Base-by-base conservation (phyloP, 305 asterid genomes). In the Rubia balearica region DNA sequence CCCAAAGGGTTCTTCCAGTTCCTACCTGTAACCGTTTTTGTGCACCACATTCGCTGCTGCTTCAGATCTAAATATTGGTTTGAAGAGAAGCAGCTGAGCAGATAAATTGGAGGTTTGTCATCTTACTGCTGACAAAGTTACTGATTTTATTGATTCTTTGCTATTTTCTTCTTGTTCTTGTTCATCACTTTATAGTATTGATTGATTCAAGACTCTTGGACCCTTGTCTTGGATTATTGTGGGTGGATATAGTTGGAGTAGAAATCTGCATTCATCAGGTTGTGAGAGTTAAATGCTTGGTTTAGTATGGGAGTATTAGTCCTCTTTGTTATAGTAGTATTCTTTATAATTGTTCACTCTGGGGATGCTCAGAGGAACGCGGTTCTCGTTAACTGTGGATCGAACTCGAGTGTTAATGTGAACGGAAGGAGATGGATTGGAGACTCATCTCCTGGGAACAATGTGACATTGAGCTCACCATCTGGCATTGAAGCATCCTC, bases 351-450 rank as follows among this genome's bases (percentile, higher is more conserved):
- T 74, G 63, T 71, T 67, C 36, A 55, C 48, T 55, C 74, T 73
- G 85, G 77, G 9, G 73, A 76, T 69, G 87, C 89, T 82, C 90
- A 89, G 74, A 74, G 69, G 42, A 51, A 57, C 68, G 53, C 85
- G 8, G 73, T 85, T 73, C 68, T 87, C 73, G 75, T 90, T 22
- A 88, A 81, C 70, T 92, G 97, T 85, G 98, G 98, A 66, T 74
- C 97, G 74, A 88, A 88, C 80, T 78, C 96, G 2, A 90, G 81
- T 88, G 89, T 84, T 43, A 84, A 73, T 82, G 86, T 89, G 27
- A 90, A 86, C 74, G 97, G 96, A 40, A 86, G 96, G 74, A 86
- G 80, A 78, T 92, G 98, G 98, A 63, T 85, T 43, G 97, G 96
- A 64, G 98, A 92, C 55, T 61, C 83, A 6, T 73, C 80, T 45